Evolutionary conservation across 495 filamentous ascomycete genomes (phyloP), one percentile per base, ranked within the genome.

Genomic region (Thermochaetoides thermophila): DNA sequence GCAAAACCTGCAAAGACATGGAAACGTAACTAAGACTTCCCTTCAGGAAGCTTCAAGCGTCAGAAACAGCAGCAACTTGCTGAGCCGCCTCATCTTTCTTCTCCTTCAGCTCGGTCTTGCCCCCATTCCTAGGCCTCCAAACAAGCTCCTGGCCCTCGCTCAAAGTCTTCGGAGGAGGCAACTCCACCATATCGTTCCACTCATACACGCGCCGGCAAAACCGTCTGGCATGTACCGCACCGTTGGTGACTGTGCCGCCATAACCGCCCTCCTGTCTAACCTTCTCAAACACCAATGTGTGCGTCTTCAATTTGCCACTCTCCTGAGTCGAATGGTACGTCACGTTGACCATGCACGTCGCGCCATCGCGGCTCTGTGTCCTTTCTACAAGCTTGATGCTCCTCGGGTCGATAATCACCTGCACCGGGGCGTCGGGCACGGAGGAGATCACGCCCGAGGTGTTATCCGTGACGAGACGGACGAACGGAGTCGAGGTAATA

Each of bases 121-220:
- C n/a, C n/a, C n/a, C n/a, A n/a, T n/a, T n/a, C n/a, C n/a, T n/a
- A n/a, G n/a, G n/a, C n/a, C n/a, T n/a, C 21, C 11, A 6, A 24
- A 24, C 21, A 24, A 6, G 21, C 21, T 24, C 21, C 21, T 24
- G 6, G 21, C 6, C 11, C 21, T 6, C 6, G 21, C 21, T 24
- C 21, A 11, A 24, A 11, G 6, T 11, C 21, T 24, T 24, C 21
- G 21, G 6, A 6, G 21, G 21, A 24, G 21, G 31, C 3, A 17
- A 54, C 5, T 32, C 28, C 9, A 60, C 42, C 1, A 26, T 29
- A 7, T 35, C 32, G 15, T 56, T 59, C 30, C 52, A 43, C 0
- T 3, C 11, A 25, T 32, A 34, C 29, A 57, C 20, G 45, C 59
- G 52, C 17, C 39, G 37, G 13, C 48, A 52, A 11, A 65, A 57